Conservation (phyloP, 1,284 basidiomycete species). For the Baeospora myosura region DNA sequence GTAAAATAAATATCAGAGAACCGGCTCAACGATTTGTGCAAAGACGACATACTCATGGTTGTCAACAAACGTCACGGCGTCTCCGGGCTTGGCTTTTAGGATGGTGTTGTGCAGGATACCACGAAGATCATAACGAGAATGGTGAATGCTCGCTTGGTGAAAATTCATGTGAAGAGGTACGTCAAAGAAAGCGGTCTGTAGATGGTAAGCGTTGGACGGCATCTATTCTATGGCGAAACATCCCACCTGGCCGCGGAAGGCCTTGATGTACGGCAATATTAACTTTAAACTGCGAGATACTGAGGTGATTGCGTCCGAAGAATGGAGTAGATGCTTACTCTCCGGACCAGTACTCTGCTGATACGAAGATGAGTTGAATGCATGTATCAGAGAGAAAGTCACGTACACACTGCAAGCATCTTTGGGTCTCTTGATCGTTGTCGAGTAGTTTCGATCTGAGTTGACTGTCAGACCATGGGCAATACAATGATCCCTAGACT, state of each 20-base stretch:
- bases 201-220: constrained; percentile 1
- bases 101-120: constrained; percentile 54
- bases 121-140: constrained; percentile 59
- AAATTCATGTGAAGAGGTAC: constrained; percentile 73
- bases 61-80: constrained; percentile 77
- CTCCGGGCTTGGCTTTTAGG: constrained; percentile 49
- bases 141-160: constrained; percentile 51
- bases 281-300: constrained; percentile 34
- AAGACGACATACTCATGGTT: constrained; percentile 64
- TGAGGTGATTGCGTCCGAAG: constrained; percentile 2
- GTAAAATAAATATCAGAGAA: neutral
- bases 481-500: no score
- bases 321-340: constrained; percentile 36
- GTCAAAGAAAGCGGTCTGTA: constrained; percentile 70
- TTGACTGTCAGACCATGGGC: no score
- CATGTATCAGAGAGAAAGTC: neutral
- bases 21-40: neutral
- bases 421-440: constrained; percentile 33
- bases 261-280: constrained; percentile 50
- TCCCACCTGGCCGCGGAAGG: constrained; percentile 55
- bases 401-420: constrained; percentile 56
- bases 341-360: constrained; percentile 65
- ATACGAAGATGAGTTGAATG: constrained; percentile 6
- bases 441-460: no score
- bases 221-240: neutral